Percentiles rank a stretch among this genome's conserved stretches.
Evolutionary conservation across 2,329 filamentous ascomycete genomes (phyloP).

Genomic region (Elsinoe australis): DNA sequence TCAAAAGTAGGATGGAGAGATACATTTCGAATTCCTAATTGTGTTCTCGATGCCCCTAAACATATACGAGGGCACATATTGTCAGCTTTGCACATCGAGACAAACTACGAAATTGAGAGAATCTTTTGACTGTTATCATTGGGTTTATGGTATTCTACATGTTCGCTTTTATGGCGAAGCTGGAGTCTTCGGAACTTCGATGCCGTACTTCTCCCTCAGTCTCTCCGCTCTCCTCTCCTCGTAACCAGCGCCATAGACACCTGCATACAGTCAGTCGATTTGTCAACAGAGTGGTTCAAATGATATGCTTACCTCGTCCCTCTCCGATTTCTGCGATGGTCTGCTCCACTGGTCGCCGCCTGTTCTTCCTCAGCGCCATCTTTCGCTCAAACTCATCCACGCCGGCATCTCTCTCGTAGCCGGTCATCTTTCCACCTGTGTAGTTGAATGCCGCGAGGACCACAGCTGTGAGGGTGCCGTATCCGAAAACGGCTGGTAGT

Average conservation of each 20-base stretch:
- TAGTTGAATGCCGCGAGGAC: conserved; percentile 59
- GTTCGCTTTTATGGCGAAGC: conserved; percentile 9
- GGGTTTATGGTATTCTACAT: conserved; percentile 10
- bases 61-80: no score
- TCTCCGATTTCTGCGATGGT: conserved; percentile 76
- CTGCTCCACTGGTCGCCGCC: conserved; percentile 67
- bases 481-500: conserved; percentile 63
- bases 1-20: neutral
- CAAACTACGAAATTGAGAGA: no score
- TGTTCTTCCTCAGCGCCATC: conserved; percentile 64
- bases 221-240: conserved; percentile 74
- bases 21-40: neutral
- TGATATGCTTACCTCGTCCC: conserved; percentile 60
- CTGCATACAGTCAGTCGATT: conserved; percentile 39
- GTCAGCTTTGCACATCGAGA: no score
- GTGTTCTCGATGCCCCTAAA: no score
- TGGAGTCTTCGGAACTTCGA: conserved; percentile 53
- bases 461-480: conserved; percentile 52
- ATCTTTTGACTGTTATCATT: no score
- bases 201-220: conserved; percentile 78
- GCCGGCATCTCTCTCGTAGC: conserved; percentile 47
- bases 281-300: neutral
- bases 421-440: conserved; percentile 55
- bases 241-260: conserved; percentile 72
- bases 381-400: conserved; percentile 70